Conservation (phyloP, 78 protist genomes). For the Emiliania huxleyi region DNA sequence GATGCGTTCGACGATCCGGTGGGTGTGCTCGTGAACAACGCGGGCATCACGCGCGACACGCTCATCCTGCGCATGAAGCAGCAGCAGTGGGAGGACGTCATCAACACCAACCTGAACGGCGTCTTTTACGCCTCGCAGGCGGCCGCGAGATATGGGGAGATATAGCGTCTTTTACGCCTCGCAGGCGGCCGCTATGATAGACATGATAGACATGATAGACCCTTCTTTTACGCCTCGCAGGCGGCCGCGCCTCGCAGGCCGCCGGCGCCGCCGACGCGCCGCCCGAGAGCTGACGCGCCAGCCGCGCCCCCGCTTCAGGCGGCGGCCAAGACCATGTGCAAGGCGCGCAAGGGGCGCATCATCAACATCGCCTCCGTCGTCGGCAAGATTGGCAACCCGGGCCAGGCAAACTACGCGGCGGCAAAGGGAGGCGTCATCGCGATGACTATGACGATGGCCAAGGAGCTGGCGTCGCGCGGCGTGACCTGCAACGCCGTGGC, state of each 20-base stretch:
- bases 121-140: constrained; percentile 15
- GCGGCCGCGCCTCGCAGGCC: no score
- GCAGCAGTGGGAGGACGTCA: background rate
- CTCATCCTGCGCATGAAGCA: constrained; percentile 21
- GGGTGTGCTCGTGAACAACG: constrained; percentile 42
- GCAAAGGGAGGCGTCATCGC: constrained; percentile 42
- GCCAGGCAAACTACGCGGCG: constrained; percentile 49
- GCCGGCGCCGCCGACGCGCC: no score
- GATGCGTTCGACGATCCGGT: background rate
- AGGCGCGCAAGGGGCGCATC: background rate
- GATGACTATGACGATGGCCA: constrained; percentile 35
- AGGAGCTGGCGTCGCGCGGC: constrained; percentile 33
- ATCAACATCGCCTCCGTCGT: constrained; percentile 32
- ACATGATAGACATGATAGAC: background rate
- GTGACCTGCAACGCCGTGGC: constrained; percentile 35
- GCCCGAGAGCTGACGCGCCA: no score
- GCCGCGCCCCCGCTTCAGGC: constrained; percentile 14
- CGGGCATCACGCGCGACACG: constrained; percentile 25
- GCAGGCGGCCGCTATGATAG: no score
- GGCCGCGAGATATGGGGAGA: no score
- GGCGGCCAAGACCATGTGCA: constrained; percentile 7
- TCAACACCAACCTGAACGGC: constrained; percentile 25
- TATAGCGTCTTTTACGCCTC: constrained; percentile 11
- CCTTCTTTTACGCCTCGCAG: no score
- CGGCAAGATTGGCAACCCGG: constrained; percentile 27